These are phyloP conservation scores for Sporothrix phasma DNA, from an alignment of 2,329 filamentous ascomycete species.

Conservation along the genomic window DNA sequence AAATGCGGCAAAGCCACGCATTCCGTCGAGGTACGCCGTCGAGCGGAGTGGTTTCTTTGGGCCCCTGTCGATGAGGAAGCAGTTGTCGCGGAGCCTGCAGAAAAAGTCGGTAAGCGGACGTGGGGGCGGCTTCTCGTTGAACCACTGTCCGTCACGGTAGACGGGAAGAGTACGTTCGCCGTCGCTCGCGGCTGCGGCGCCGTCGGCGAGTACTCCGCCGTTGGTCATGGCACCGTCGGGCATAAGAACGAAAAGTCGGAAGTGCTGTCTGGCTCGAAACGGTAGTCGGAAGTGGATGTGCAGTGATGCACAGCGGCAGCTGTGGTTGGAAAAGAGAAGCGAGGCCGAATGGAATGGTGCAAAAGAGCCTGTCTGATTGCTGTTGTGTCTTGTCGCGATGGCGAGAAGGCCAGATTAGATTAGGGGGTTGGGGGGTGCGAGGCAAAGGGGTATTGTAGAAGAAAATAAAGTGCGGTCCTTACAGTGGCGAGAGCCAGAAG, in stretches of 20 bases:
- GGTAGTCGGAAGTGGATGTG: background rate
- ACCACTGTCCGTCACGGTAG: background rate
- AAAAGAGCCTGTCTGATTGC: too few species aligned
- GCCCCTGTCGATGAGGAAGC: background rate
- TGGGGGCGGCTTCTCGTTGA: background rate
- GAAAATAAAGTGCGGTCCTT: background rate
- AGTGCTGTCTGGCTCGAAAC: background rate
- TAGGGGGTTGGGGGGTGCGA: background rate
- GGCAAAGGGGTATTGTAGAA: background rate
- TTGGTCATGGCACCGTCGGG: background rate
- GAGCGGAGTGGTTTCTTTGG: constrained; percentile 34
- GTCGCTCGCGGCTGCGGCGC: constrained; percentile 1
- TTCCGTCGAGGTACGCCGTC: constrained; percentile 55
- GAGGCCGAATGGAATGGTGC: too few species aligned
- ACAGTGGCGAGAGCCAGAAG: too few species aligned
- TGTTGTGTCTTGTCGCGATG: too few species aligned
- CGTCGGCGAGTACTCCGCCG: constrained; percentile 12
- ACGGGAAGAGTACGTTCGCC: too few species aligned
- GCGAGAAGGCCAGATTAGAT: background rate
- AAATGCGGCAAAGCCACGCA: constrained; percentile 57
- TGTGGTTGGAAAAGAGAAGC: background rate
- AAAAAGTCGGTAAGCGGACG: background rate
- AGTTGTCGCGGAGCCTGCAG: background rate
- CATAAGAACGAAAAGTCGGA: background rate
- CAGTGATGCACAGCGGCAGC: background rate